Evolutionary conservation across 257 asterid species (phyloP), one percentile per base, ranked within the genome.

Genomic region (Petunia axillaris): DNA sequence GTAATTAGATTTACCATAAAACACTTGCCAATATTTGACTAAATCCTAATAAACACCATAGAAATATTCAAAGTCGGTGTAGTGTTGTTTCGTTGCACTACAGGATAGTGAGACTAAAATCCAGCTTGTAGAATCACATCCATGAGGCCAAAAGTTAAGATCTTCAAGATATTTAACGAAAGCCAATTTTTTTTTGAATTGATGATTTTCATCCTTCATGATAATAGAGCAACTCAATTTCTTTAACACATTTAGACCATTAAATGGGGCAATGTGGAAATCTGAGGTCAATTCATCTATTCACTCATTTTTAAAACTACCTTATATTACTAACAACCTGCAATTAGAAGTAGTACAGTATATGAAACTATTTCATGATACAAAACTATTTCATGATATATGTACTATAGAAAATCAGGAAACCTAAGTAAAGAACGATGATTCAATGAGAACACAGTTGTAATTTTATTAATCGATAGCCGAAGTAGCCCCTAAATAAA

Each of bases 401-500:
- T 2, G 37, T 66, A 41, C 54, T 15, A 15, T 7, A 14, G 11
- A 41, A 40, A 66, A 66, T 66, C 3, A 4, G 25, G 25, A 0
- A 41, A 66, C 14, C 75, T 41, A 41, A 15, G 7, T 15, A 41
- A 41, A 41, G 75, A 66, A 66, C 37, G 37, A 41, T 5, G 8
- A 41, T 66, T 66, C 75, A 41, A 66, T 40, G 75, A 66, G 53
- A 66, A 41, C 37, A 41, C 40, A 66, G 41, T 65, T 66, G 54
- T 15, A 52, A 41, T 40, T 41, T 15, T 66, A 15, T 66, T 66
- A 35, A 66, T 66, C 75, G 15, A 15, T 7, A 15, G 11, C 54
- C 38, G 8, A 41, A 66, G 8, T 41, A 66, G 37, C 7, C 54
- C 75, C 38, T 66, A 5, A 7, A 66, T 3, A 66, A 41, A 25